phyloP scores from a whole-genome alignment of 2,329 filamentous ascomycete species.

The Trichoderma koningii region DNA sequence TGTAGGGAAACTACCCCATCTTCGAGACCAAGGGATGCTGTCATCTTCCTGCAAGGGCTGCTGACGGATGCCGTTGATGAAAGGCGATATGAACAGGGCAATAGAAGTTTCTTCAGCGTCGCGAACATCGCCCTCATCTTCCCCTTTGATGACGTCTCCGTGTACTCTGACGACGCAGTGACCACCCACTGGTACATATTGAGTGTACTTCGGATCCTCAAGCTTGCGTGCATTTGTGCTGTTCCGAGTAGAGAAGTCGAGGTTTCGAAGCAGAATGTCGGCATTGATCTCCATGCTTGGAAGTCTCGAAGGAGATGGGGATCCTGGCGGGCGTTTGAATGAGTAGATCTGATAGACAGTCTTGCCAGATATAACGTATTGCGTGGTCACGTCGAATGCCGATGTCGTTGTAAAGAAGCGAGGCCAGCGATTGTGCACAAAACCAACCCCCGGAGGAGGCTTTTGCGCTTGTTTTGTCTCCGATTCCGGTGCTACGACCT shows the following conservation, averaged over 20 bases:
- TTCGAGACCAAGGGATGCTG: too few relatives aligned
- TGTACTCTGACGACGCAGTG: not conserved
- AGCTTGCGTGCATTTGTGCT: not conserved
- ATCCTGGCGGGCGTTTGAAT: not conserved
- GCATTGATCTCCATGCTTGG: not conserved
- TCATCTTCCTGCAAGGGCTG: not conserved
- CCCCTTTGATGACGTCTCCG: too few relatives aligned
- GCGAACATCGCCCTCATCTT: too few relatives aligned
- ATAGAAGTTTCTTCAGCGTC: not conserved
- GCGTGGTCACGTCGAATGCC: not conserved
- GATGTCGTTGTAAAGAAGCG: not conserved
- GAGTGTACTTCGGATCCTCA: not conserved
- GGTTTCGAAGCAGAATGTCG: not conserved
- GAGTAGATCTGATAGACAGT: not conserved
- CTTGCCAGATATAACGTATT: not conserved
- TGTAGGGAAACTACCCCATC: too few relatives aligned
- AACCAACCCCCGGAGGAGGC: not conserved
- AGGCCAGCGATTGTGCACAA: constrained; percentile 1
- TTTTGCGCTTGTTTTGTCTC: not conserved
- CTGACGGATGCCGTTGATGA: not conserved
- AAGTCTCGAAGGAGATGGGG: not conserved
- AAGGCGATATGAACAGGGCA: not conserved
- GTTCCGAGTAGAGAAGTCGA: not conserved
- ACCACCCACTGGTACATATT: not conserved
- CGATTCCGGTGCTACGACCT: not conserved